phyloP scores from a whole-genome alignment of 192 early-diverging fungal genomes.

The Backusella liffmaniae region DNA sequence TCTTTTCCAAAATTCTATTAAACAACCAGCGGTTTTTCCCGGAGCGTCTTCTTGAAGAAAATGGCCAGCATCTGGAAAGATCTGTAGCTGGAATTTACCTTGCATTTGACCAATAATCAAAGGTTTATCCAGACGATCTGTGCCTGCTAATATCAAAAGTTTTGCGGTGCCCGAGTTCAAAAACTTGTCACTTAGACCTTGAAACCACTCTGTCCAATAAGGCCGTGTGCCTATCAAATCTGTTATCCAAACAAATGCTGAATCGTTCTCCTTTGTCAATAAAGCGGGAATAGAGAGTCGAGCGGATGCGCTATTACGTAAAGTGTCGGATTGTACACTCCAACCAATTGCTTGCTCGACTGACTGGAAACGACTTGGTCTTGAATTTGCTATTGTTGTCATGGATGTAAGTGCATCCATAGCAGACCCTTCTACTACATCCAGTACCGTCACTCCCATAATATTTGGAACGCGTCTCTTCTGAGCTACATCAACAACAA shows the following conservation, averaged over 20 bases:
- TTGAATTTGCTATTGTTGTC: slow-evolving; percentile 40
- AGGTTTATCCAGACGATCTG: slow-evolving; percentile 74
- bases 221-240: slow-evolving; percentile 58
- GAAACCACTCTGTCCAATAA: slow-evolving; percentile 72
- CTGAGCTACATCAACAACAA: slow-evolving; percentile 63
- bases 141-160: slow-evolving; percentile 67
- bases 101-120: slow-evolving; percentile 83
- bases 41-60: slow-evolving; percentile 74
- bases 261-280: slow-evolving; percentile 28
- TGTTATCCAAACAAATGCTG: slow-evolving; percentile 56
- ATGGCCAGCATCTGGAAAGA: slow-evolving; percentile 70
- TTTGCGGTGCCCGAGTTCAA: slow-evolving; percentile 58
- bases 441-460: slow-evolving; percentile 65
- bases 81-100: slow-evolving; percentile 75
- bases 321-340: slow-evolving; percentile 61
- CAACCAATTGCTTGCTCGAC: slow-evolving; percentile 54
- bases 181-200: slow-evolving; percentile 69
- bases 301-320: slow-evolving; percentile 68
- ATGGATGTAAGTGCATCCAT: slow-evolving; percentile 55
- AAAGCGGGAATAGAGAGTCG: slow-evolving; percentile 71
- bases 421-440: slow-evolving; percentile 79
- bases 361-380: slow-evolving; percentile 48
- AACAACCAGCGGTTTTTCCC: slow-evolving; percentile 46
- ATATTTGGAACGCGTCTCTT: slow-evolving; percentile 48
- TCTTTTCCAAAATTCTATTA: slow-evolving; percentile 70